Evolutionary conservation across 2,329 filamentous ascomycete species (phyloP).

Genomic region (Diplodia corticola): DNA sequence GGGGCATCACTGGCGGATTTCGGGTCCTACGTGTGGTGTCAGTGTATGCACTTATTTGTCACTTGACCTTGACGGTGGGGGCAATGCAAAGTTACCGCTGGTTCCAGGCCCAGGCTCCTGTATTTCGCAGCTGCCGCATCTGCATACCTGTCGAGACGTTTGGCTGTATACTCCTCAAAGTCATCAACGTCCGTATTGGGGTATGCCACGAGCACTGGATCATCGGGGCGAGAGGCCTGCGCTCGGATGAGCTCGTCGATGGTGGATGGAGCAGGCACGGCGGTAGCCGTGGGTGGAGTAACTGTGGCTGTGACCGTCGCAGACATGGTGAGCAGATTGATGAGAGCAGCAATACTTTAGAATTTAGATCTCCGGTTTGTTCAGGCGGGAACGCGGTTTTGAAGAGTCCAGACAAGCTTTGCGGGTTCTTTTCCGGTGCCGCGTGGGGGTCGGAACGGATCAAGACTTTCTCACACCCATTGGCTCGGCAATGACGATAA

Average conservation of each 20-base stretch:
- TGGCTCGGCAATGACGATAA: neutral
- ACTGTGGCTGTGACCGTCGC: neutral
- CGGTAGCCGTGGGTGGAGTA: neutral
- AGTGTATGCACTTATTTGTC: neutral
- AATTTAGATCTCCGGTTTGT: no score
- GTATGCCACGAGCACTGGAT: constrained; percentile 29
- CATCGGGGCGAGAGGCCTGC: constrained; percentile 27
- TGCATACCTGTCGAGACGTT: constrained; percentile 30
- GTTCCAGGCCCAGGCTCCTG: constrained; percentile 28
- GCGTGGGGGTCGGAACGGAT: neutral
- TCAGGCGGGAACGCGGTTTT: no score
- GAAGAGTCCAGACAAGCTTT: neutral
- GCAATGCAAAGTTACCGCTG: constrained; percentile 26
- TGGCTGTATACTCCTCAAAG: constrained; percentile 32
- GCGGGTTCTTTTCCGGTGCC: constrained; percentile 5
- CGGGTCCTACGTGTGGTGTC: neutral
- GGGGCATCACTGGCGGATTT: neutral
- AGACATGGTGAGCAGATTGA: neutral
- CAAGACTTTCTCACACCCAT: neutral
- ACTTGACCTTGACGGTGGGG: no score
- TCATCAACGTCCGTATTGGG: constrained; percentile 30
- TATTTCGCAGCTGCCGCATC: constrained; percentile 30
- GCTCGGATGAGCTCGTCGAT: constrained; percentile 32
- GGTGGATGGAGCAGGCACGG: constrained; percentile 23
- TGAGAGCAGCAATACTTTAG: no score